Evolutionary conservation across 192 early-diverging fungal species (phyloP), one percentile per base, ranked within the genome.

Genomic region (Geranomyces michiganensis): DNA sequence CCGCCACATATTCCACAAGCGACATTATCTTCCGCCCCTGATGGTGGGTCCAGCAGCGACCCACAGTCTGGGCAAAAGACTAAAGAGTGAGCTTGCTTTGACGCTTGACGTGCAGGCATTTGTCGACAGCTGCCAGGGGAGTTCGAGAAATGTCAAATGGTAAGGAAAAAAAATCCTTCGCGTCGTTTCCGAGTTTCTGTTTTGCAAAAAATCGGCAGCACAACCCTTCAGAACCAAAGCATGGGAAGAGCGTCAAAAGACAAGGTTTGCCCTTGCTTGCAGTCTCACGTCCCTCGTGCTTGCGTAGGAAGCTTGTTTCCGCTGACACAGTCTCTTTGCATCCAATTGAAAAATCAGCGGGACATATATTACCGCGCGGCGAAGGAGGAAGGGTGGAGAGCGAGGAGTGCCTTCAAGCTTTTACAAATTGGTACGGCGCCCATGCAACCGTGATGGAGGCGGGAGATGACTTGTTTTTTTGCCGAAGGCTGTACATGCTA

Each of bases 331-430:
- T 24, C 24, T 10, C 13, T 9, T 17, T 30, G n/a, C n/a, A n/a
- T n/a, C n/a, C n/a, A n/a, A n/a, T n/a, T n/a, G n/a, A 15, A 8
- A 12, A 13, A 22, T 33, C 56, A 85, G 73, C 89, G 95, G 46
- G 96, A 99, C 84, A 90, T 96, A 22, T 97, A 95, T 81, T 99
- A 99, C 77, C 90, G 96, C 15, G 78, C 94, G 62, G 95, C 96
- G 46, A 99, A 99, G 78, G 96, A 99, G 81, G 90, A 96, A 78
- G 96, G 95, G 31, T 99, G 94, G 94, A 84, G 97, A 43, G 97
- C 97, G 12, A 85, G 97, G 60, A 93, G 91, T 76, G 96, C 97
- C 2, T 99, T 97, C 86, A 99, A 99, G 80, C 83, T 99, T 58
- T 84, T 97, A 46, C 96, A 99, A 69, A 82, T 99, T 56, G 92